Conservation (phyloP, 768 basidiomycete genomes). For the Melanogaster broomeanus region DNA sequence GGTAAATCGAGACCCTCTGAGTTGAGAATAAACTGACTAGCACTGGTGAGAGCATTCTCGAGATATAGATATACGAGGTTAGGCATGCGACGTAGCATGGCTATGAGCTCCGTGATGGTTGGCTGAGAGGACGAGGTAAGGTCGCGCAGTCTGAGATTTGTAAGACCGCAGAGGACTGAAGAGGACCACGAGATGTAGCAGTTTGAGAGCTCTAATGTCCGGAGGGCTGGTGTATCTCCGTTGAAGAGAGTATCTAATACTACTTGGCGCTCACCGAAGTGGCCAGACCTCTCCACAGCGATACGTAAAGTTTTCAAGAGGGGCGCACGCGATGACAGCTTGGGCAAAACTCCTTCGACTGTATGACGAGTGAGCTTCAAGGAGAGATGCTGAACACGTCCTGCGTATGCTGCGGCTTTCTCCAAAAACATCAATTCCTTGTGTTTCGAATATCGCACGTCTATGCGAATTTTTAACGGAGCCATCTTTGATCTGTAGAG, state of each 20-base stretch:
- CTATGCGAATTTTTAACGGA: slow-evolving; percentile 20
- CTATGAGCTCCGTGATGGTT: slow-evolving; percentile 32
- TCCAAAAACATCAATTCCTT: slow-evolving; percentile 31
- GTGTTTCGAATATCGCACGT: slow-evolving; percentile 32
- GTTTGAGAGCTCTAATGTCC: slow-evolving; percentile 35
- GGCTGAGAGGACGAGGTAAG: slow-evolving; percentile 28
- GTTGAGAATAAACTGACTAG: not conserved
- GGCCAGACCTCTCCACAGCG: slow-evolving; percentile 17
- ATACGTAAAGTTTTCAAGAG: slow-evolving; percentile 34
- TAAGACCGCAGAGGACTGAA: slow-evolving; percentile 35
- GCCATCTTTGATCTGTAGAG: slow-evolving; percentile 46
- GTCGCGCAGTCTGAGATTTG: slow-evolving; percentile 37
- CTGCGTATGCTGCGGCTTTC: slow-evolving; percentile 32
- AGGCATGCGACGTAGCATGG: slow-evolving; percentile 37
- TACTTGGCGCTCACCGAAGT: slow-evolving; percentile 17
- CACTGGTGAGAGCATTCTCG: slow-evolving; percentile 35
- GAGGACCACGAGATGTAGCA: slow-evolving; percentile 40
- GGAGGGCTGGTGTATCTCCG: slow-evolving; percentile 36
- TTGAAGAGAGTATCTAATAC: slow-evolving; percentile 31
- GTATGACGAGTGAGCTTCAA: slow-evolving; percentile 21
- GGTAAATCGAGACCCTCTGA: slow-evolving; percentile 7
- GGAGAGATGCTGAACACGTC: slow-evolving; percentile 36
- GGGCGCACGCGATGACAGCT: slow-evolving; percentile 28
- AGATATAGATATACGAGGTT: slow-evolving; percentile 35
- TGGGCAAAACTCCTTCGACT: slow-evolving; percentile 26